Conservation (phyloP, 495 filamentous ascomycete genomes). For the Beverwykella pulmonaria region DNA sequence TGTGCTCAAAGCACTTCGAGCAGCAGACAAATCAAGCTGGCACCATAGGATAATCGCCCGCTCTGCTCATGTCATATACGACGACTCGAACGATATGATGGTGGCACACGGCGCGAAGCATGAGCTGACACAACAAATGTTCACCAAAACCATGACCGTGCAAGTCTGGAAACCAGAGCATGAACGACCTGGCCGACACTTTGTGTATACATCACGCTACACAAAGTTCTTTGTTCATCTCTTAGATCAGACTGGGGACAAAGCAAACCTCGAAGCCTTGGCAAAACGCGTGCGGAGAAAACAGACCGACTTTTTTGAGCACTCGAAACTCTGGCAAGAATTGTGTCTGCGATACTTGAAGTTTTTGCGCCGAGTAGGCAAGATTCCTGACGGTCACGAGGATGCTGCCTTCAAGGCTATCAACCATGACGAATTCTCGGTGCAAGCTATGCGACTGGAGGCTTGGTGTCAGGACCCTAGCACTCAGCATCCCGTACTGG, state of each 20-base stretch:
- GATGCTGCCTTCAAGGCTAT: conserved; percentile 82
- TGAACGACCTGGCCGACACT: conserved; percentile 88
- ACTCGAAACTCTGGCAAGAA: conserved; percentile 81
- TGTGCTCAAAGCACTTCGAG: conserved; percentile 72
- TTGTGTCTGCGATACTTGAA: conserved; percentile 73
- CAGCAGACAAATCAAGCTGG: conserved; percentile 93
- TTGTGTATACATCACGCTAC: conserved; percentile 91
- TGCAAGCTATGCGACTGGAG: conserved; percentile 58
- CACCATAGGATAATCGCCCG: conserved; percentile 90
- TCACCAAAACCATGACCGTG: conserved; percentile 91
- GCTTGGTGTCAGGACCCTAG: conserved; percentile 51
- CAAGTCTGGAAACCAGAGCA: conserved; percentile 96
- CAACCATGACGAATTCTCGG: conserved; percentile 76
- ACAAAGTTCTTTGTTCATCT: conserved; percentile 77
- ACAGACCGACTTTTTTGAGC: conserved; percentile 80
- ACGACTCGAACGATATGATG: conserved; percentile 52
- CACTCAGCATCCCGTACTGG: conserved; percentile 57
- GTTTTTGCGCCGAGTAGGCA: conserved; percentile 69
- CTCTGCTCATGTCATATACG: conserved; percentile 74
- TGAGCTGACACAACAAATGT: conserved; percentile 82
- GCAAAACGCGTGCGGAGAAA: conserved; percentile 81
- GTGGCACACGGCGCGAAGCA: conserved; percentile 66
- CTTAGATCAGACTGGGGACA: conserved; percentile 75
- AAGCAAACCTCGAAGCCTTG: conserved; percentile 75
- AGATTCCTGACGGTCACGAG: conserved; percentile 65